Base-by-base conservation (phyloP, 2,329 filamentous ascomycete genomes). In the Beauveria scarabaeidicola region DNA sequence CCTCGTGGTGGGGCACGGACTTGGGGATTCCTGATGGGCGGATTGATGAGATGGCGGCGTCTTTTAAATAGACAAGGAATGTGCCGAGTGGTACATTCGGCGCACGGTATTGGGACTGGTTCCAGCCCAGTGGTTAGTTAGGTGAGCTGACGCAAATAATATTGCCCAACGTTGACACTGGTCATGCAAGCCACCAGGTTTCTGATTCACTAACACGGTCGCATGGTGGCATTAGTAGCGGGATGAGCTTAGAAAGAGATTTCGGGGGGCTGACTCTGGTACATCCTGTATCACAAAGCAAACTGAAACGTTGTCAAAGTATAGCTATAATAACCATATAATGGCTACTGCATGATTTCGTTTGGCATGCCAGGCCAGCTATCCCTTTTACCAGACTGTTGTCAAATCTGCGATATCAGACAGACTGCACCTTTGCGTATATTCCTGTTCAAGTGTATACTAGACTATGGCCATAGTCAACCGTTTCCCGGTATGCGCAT, bases 1-100 rank as follows among this genome's bases (percentile, higher is more conserved):
- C 17, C 17, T 41, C 1, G 44, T 52, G 56, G 57, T 59, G 57
- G 57, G 57, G 57, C 50, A 29, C 21, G 47, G 48, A 27, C 38
- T 29, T 43, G 52, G 48, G 48, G 15, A 21, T 52, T 52, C 47
- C 44, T 13, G 48, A 58, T 46, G 56, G 19, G 53, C 44, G 32
- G 54, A 23, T 41, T 40, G 10, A 48, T 25, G 55, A 41, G 46
- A 51, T 43, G 55, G 25, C 36, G 55, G 25, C 23, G 19, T n/a
- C n/a, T 13, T 58, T 51, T 50, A 19, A 51, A 51, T 21, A 32
- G 19, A 44, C 38, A n/a, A 29, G 38, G 21, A 13, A 29, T 46
- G 46, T 21, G 19, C 38, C 46, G 27, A 32, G n/a, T 51, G 46
- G 36, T 43, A 23, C 8, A 23, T 48, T 15, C 13, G 27, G 23